phyloP scores from a whole-genome alignment of 108 stramenopile genomes.

The Licmophora abbreviata region DNA sequence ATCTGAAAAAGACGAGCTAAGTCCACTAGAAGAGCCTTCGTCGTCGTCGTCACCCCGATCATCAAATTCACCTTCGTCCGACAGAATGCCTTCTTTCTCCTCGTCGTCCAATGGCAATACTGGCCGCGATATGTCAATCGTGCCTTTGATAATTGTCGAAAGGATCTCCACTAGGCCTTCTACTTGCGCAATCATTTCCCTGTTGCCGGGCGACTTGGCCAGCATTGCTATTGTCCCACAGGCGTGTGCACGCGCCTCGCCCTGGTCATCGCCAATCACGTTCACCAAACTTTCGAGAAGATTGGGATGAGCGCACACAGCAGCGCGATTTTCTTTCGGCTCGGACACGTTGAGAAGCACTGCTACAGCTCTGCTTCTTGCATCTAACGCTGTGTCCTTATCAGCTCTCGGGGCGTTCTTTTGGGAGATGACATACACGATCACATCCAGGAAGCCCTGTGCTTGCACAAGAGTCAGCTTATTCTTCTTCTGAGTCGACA shows the following conservation, averaged over 20 bases:
- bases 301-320: slow-evolving; percentile 44
- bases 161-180: slow-evolving; percentile 30
- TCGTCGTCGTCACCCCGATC: slow-evolving; percentile 11
- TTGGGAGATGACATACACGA: slow-evolving; percentile 44
- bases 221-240: slow-evolving; percentile 52
- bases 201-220: slow-evolving; percentile 53
- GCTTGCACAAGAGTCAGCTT: slow-evolving; percentile 61
- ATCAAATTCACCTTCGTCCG: neutral
- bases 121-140: neutral
- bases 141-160: slow-evolving; percentile 16
- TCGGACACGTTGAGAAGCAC: slow-evolving; percentile 42
- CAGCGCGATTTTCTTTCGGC: slow-evolving; percentile 61
- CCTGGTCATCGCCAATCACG: slow-evolving; percentile 43
- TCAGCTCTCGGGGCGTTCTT: too few relatives aligned
- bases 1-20: too few relatives aligned
- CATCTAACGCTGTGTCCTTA: slow-evolving; percentile 36
- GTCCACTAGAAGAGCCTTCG: slow-evolving; percentile 10
- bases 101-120: slow-evolving; percentile 12
- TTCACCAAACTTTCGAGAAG: slow-evolving; percentile 42
- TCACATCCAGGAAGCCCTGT: slow-evolving; percentile 49
- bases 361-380: slow-evolving; percentile 53
- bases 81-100: slow-evolving; percentile 1
- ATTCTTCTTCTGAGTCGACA: slow-evolving; percentile 45
- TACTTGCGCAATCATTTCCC: slow-evolving; percentile 39
- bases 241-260: slow-evolving; percentile 51